Evolutionary conservation across 352 stramenopile species (phyloP), one percentile per base, ranked within the genome.

Genomic region (Phytopythium oedochilum): DNA sequence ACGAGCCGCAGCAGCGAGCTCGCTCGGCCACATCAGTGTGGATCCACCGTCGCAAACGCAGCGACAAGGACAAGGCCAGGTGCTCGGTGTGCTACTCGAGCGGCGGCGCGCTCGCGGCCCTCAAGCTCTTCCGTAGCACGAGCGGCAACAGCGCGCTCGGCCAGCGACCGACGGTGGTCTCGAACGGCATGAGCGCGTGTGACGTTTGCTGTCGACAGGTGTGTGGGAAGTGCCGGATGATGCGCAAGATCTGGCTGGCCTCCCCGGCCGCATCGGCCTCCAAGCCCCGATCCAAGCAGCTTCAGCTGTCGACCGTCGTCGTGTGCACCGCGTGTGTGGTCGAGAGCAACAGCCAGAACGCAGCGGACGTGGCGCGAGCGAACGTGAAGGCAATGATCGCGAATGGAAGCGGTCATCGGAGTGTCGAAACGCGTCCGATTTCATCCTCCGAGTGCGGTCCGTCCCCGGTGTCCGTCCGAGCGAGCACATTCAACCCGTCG

Each of bases 181-280:
- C 58, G 12, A 40, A 18, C 14, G 23, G 22, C 22, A 17, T 17
- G 22, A 9, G 10, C 64, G 40, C 40, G 1, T 78, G 70, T 38
- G 64, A 75, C 29, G 49, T 78, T 26, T 78, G 71, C 47, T 55
- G 55, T 5, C 55, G 61, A 38, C 47, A 64, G 3, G 59, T 73
- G 10, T 81, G 71, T 39, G 65, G 59, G 31, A 66, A 61, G 32
- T 83, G 73, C 32, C 70, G 60, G 1, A 61, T 83, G 28, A 68
- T 52, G 6, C 64, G 78, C 36, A 66, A 71, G 32, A 14, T 55
- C 0, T 32, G 20, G 32, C 17, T 45, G 23, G 20, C 22, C 8
- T 1, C 23, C 0, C 46, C 46, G 17, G 1, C 40, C 14, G 15
- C 10, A 10, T 42, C 46, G 12, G 0, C 26, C 5, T 52, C 46